Base-by-base conservation (phyloP, 352 stramenopile species). In the Globisporangium mamillatum region DNA sequence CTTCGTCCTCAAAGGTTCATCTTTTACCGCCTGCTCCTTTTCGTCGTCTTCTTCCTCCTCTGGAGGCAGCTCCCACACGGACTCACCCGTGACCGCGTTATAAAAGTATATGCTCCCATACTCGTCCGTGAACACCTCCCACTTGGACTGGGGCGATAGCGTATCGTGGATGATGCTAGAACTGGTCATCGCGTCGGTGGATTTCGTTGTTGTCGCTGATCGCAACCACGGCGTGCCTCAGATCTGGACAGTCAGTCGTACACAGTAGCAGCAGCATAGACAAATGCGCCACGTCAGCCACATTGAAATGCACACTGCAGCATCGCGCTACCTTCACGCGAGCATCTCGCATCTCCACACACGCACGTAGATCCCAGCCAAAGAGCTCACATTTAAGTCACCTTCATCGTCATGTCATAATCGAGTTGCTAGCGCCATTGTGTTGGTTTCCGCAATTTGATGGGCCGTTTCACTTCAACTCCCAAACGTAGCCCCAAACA, bases 101-200 rank as follows among this genome's bases (percentile, higher is more conserved):
- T 82, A 91, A 59, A 92, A 93, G 80, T 92, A 94, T 55, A 90
- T 66, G 67, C 86, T 90, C 38, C 82, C 84, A 66, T 79, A 63
- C n/a, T 89, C 79, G 46, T 92, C 84, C 16, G 79, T 67, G 55
- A 84, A 80, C 36, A 90, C 75, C 53, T 90, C 71, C 87, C 87
- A 94, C 60, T 82, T 62, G 34, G 52, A 34, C 38, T 22, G n/a
- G 4, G 29, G 24, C 22, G 41, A 34, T 10, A 1, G 12, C 1
- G 29, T 27, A 1, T 34, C 54, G 6, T 22, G 38, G 12, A 44
- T 44, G 48, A 25, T 22, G 36, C 12, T 10, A 6, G 34, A 4
- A 24, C 18, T 41, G 24, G 41, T 14, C 10, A 53, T 62, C 6
- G 10, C 10, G 36, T 32, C 14, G 27, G 4, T 0, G n/a, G 22